Evolutionary conservation across 345 rosid genomes (phyloP), one percentile per base, ranked within the genome.

Genomic region (Theobroma cacao): DNA sequence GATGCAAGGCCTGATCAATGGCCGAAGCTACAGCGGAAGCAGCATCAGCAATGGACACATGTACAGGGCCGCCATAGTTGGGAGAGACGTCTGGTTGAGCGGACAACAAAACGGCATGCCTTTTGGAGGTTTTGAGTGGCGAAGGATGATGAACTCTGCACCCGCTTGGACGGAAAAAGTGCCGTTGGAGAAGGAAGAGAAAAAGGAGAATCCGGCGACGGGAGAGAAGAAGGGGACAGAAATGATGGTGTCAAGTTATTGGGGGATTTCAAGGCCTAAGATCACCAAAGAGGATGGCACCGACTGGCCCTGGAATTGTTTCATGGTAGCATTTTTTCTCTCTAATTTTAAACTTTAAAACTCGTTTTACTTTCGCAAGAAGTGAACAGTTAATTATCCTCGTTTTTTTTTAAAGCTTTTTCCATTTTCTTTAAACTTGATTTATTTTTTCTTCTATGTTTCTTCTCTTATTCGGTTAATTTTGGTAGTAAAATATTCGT

Each of bases 291-390:
- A 79, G 62, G 95, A 94, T 77, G 95, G 95, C 33, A 80, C 90
- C 0, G 87, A 83, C 60, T 92, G 97, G 97, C 94, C 95, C 18
- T 92, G 97, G 97, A 92, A 94, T 77, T 90, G 88, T 79, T 94
- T 94, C 81, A 90, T 85, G 92, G 97, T 83, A 87, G 4, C 1
- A 5, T 22, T 5, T 24, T 7, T 41, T 4, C 15, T 50, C 31
- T 31, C 12, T 18, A 20, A 3, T 0, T 50, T 50, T 33, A 15
- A 14, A 13, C 33, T 4, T 65, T 40, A 7, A 48, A 18, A 18
- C 28, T 71, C 36, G 22, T 69, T 45, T 69, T 65, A 3, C 3
- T 20, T 36, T 64, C 20, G 22, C 34, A 7, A 7, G n/a, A 67
- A 12, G 15, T 30, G 58, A 26, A 18, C 58, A 4, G 24, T 69